Evolutionary conservation across 768 basidiomycete species (phyloP), one percentile per base, ranked within the genome.

Genomic region (Macrolepiota albuminosa): DNA sequence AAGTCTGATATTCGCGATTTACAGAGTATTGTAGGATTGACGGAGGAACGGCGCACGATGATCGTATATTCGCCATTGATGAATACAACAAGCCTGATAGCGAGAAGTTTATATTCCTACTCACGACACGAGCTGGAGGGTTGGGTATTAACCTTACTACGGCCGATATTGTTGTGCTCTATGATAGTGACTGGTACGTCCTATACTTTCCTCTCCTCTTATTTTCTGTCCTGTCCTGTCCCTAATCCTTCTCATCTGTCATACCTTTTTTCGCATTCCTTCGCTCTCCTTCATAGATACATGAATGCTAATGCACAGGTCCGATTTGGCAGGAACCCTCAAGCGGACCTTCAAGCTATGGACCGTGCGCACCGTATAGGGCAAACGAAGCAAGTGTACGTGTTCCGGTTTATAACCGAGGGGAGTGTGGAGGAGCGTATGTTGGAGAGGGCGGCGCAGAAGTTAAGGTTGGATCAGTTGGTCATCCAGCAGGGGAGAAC

Each of bases 291-390:
- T 37, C 24, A 42, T 42, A 18, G 18, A 6, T 6, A 10, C 24
- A 24, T 13, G 0, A 18, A 26, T 14, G 29, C 47, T 50, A 11
- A 56, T 24, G 11, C 36, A 31, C 11, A 18, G 9, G 10, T 54
- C 4, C 4, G 24, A n/a, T 31, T 49, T 6, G 47, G 21, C 64
- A 93, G 90, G 94, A 99, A 98, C 72, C 96, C 97, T 1, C 97
- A 99, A 75, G 97, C 96, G 2, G 97, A 99, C 77, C 74, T 99
- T 49, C 97, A 99, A 71, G 97, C 97, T 5, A 98, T 97, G 96
- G 95, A 98, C 69, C 91, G 94, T 59, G 95, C 95, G 0, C 95
- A 96, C 76, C 91, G 94, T 58, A 96, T 96, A 62, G 95, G 95
- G 3, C 95, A 98, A 75, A 96, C 92, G 48, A 98, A 96, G 75